A percentile compares a stretch with the other conserved stretches of the same genome.
Conservation (phyloP, 352 stramenopile genomes). For the Phytopythium mirpurense region DNA sequence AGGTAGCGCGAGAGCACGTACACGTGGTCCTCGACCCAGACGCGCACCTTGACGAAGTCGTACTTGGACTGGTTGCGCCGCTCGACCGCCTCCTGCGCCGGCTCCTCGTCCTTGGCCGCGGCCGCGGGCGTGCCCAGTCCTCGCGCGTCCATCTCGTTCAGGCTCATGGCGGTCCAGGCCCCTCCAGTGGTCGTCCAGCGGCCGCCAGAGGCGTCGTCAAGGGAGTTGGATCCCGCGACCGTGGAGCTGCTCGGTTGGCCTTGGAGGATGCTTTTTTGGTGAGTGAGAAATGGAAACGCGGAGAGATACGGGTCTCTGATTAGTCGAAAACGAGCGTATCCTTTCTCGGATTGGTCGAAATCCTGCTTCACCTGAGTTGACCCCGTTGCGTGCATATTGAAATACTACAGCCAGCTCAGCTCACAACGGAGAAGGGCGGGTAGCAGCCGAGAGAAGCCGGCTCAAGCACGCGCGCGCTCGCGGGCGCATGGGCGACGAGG, state of each 20-base stretch:
- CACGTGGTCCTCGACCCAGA: slow-evolving; percentile 87
- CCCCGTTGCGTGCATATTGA: not conserved
- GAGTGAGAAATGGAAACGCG: not conserved
- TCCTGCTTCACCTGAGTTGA: not conserved
- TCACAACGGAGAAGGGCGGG: slow-evolving; percentile 1
- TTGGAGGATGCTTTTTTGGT: not conserved
- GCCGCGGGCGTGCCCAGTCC: slow-evolving; percentile 29
- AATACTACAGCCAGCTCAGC: not conserved
- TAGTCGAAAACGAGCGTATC: not conserved
- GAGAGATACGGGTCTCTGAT: not conserved
- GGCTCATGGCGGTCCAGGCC: slow-evolving; percentile 22
- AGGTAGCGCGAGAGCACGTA: slow-evolving; percentile 87
- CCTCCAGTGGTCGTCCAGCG: not conserved
- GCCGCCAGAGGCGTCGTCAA: no score
- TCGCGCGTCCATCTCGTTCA: slow-evolving; percentile 29
- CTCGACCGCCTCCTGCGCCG: slow-evolving; percentile 43
- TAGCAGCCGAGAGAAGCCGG: not conserved
- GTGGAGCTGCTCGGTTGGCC: no score
- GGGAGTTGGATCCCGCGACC: no score
- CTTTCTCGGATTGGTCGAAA: slow-evolving; percentile 5
- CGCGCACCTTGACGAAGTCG: slow-evolving; percentile 87
- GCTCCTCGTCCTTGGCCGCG: slow-evolving; percentile 25
- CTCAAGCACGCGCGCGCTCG: not conserved
- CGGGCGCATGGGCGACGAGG: slow-evolving; percentile 18
- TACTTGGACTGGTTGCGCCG: slow-evolving; percentile 89